Evolutionary conservation across 495 filamentous ascomycete genomes (phyloP).

Genomic region (Opeltia flavorubescens): DNA sequence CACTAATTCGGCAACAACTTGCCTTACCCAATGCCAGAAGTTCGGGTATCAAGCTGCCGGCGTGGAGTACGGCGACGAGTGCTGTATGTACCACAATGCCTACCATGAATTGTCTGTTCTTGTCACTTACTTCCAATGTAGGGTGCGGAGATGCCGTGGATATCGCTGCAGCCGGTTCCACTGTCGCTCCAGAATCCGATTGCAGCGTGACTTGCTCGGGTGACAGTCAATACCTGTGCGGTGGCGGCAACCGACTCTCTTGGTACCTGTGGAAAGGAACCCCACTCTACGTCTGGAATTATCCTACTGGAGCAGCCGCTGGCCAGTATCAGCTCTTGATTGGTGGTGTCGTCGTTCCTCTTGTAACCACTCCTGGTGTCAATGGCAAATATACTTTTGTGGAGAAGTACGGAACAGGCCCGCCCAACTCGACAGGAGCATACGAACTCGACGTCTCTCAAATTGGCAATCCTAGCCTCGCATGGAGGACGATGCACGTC

Average conservation of each 20-base stretch:
- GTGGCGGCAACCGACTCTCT: slow-evolving; percentile 37
- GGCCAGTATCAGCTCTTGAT: slow-evolving; percentile 45
- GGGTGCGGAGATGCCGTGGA: slow-evolving; percentile 1
- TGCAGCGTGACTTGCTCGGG: slow-evolving; percentile 43
- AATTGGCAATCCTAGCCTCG: slow-evolving; percentile 27
- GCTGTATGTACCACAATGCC: slow-evolving; percentile 17
- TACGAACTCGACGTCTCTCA: slow-evolving; percentile 47
- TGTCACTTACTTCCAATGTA: background rate
- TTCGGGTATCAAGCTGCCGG: slow-evolving; percentile 29
- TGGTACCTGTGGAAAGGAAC: slow-evolving; percentile 44
- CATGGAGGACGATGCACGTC: slow-evolving; percentile 48
- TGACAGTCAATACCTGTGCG: slow-evolving; percentile 38
- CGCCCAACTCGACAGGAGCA: slow-evolving; percentile 44
- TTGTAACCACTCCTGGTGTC: slow-evolving; percentile 42
- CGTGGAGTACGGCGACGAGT: slow-evolving; percentile 30
- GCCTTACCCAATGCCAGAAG: slow-evolving; percentile 22
- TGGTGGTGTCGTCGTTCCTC: slow-evolving; percentile 44
- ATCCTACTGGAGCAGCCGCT: slow-evolving; percentile 36
- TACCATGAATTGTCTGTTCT: background rate
- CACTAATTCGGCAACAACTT: slow-evolving; percentile 25
- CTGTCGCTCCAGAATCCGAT: slow-evolving; percentile 23
- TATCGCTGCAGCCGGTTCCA: background rate
- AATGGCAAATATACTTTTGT: slow-evolving; percentile 52
- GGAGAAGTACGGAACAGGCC: slow-evolving; percentile 46
- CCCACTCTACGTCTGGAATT: slow-evolving; percentile 39